Evolutionary conservation across 768 basidiomycete genomes (phyloP), one percentile per base, ranked within the genome.

Genomic region (Russula virescens): DNA sequence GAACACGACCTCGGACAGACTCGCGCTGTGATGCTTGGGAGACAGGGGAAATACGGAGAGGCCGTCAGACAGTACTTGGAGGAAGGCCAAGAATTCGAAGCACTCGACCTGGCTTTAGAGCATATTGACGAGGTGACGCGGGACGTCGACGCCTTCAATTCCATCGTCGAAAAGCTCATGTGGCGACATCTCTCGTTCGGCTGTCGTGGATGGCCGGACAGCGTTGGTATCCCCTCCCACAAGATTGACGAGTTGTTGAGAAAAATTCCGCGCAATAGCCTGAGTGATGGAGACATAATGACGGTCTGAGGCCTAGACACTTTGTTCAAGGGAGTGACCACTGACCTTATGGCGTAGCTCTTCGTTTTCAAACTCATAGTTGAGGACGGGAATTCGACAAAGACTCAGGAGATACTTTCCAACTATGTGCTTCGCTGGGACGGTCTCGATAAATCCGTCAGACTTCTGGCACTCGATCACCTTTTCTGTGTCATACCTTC

Each of bases 11-110:
- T 88, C 7, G 81, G 83, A 65, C 62, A 75, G 14, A 78, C 81
- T 8, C 81, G 76, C 8, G 79, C 80, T 0, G 70, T 72, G 0
- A 65, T 87, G 9, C 73, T 85, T 14, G 74, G 76, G 31, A 71
- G 72, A 5, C 73, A 78, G 13, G 78, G 76, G 16, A 74, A 75
- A 63, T 76, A 71, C 49, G 57, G 65, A 1, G 81, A 86, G 38
- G 85, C 85, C 0, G 84, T 83, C 1, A 75, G 80, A 21, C 67
- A 84, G 19, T 78, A 83, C 66, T 62, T 83, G 6, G 70, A 72
- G 0, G 80, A 83, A 65, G 82, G 81, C 16, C 76, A 79, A 1
- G 70, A 70, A 0, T 38, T 76, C 1, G 77, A 81, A 14, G 86
- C 84, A 0, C 79, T 85, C 11, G 71, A 68, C 14, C 69, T 81